phyloP scores from a whole-genome alignment of 345 rosid genomes.

The Clarkia xantiana region DNA sequence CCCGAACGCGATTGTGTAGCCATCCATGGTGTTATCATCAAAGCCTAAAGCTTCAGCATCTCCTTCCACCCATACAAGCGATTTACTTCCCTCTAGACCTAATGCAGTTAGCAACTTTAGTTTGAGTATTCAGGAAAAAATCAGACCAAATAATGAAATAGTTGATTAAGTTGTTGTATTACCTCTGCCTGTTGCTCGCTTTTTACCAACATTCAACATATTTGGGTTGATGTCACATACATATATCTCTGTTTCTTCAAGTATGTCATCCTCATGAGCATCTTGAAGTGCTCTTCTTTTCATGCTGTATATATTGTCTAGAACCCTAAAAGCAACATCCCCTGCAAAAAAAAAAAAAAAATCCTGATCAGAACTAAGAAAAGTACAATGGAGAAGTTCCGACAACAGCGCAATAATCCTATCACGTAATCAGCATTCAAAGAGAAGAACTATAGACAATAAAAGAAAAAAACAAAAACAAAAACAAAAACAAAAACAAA shows the following conservation, averaged over 20 bases:
- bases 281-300: slow-evolving; percentile 47
- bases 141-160: too few relatives aligned
- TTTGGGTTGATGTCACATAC: slow-evolving; percentile 88
- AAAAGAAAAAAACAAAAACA: too few relatives aligned
- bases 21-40: slow-evolving; percentile 69
- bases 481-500: too few relatives aligned
- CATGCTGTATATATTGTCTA: slow-evolving; percentile 41
- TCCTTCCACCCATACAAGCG: slow-evolving; percentile 82
- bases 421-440: too few relatives aligned
- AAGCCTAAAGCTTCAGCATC: slow-evolving; percentile 84
- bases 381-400: not conserved
- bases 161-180: not conserved
- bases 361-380: slow-evolving; percentile 7
- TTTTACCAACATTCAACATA: slow-evolving; percentile 79
- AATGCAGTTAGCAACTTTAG: slow-evolving; percentile 1
- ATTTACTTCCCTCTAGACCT: slow-evolving; percentile 41
- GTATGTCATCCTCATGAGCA: slow-evolving; percentile 36
- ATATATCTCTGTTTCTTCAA: slow-evolving; percentile 66
- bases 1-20: slow-evolving; percentile 94
- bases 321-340: slow-evolving; percentile 83
- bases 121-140: too few relatives aligned
- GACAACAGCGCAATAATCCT: not conserved
- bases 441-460: too few relatives aligned
- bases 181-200: slow-evolving; percentile 81
- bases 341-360: slow-evolving; percentile 24